Evolutionary conservation across 768 basidiomycete genomes (phyloP), one percentile per base, ranked within the genome.

Genomic region (Suillus occidentalis): DNA sequence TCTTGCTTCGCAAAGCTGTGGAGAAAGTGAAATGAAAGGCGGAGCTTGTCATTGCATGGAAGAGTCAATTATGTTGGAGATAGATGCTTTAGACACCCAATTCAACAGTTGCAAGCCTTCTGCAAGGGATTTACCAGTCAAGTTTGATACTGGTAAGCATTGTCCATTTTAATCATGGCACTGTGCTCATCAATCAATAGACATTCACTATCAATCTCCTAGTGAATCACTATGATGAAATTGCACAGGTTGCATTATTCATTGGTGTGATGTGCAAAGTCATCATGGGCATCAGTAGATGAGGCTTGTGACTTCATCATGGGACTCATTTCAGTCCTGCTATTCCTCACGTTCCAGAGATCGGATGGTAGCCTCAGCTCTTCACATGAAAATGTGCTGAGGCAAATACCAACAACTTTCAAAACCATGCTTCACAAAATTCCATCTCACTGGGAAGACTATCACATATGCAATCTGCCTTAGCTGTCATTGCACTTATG

Each of bases 261-360:
- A 31, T 31, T 4, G 31, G 31, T 31, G 31, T 31, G 31, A 31
- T 31, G 28, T 28, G 31, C 4, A 31, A 31, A 31, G 31, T 70
- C 14, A 25, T 76, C 12, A 65, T 72, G 60, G 66, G 68, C 1
- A 50, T 75, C 20, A 59, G 70, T 14, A 37, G 8, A 1, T 4
- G 13, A 10, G 64, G 53, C 0, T n/a, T 55, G 63, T 13, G 63
- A 73, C 28, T 72, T 74, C 62, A 65, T 76, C 16, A 47, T 76
- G 7, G 20, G n/a, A 4, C 47, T 66, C 1, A 53, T 76, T 0
- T 66, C 53, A n/a, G 36, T 69, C 18, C 16, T 71, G 31, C 43
- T 72, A 16, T 34, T 50, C 40, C 45, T 61, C 16, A 31, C 34
- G 0, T 49, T 61, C 60, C 6, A 6, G 16, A 61, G 12, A 25